A percentile compares a stretch with the other conserved stretches of the same genome.
These are phyloP conservation scores for Phellopilus nigrolimitatus DNA, from an alignment of 1,284 basidiomycete species.

Conservation along the genomic window DNA sequence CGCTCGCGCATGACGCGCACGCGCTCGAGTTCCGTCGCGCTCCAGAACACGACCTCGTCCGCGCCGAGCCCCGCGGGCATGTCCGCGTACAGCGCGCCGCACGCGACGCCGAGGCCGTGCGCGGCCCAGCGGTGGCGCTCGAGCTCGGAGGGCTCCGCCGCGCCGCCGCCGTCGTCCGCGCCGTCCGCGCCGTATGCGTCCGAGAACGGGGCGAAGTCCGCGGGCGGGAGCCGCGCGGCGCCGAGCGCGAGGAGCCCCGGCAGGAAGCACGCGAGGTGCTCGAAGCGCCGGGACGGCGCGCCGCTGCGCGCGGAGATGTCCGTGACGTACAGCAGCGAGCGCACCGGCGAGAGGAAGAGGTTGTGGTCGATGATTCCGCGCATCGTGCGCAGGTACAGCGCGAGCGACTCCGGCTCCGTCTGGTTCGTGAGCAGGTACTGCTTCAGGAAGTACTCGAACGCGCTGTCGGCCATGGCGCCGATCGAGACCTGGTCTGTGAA, in stretches of 20 bases:
- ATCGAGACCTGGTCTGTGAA: constrained; percentile 18
- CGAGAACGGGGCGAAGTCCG: constrained; percentile 22
- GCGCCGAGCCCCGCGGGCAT: constrained; percentile 57
- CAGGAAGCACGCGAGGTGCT: constrained; percentile 77
- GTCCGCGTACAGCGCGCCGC: constrained; percentile 62
- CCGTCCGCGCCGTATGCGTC: background rate
- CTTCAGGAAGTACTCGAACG: constrained; percentile 69
- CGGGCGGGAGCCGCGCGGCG: constrained; percentile 50
- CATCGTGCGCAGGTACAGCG: constrained; percentile 61
- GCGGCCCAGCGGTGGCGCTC: constrained; percentile 64
- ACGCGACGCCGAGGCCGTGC: constrained; percentile 61
- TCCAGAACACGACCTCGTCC: constrained; percentile 46
- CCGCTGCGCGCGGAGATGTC: constrained; percentile 31
- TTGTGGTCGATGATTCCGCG: constrained; percentile 59
- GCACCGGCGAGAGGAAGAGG: constrained; percentile 59
- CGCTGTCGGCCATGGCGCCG: constrained; percentile 19
- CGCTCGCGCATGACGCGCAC: constrained; percentile 8
- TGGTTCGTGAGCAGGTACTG: constrained; percentile 63
- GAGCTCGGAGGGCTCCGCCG: constrained; percentile 25
- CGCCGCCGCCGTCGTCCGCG: no score
- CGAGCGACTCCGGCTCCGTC: constrained; percentile 51
- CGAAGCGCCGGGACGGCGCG: constrained; percentile 49
- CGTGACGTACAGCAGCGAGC: constrained; percentile 69
- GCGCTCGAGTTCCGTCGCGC: constrained; percentile 10
- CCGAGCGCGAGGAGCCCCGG: constrained; percentile 73